phyloP scores from a whole-genome alignment of 208 protist species.

The Leishmania guyanensis region DNA sequence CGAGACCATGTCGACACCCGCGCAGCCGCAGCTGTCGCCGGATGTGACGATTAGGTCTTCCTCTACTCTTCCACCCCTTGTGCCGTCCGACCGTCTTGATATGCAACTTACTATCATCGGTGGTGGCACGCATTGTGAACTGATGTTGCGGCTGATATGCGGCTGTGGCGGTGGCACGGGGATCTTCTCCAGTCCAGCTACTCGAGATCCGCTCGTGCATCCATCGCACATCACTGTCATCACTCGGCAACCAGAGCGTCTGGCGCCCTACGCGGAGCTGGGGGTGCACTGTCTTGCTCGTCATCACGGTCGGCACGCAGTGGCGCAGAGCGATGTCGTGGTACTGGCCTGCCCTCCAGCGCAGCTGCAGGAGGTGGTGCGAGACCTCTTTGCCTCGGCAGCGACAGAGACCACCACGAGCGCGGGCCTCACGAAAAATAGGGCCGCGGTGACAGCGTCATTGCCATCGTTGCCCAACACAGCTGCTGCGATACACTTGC shows the following conservation, averaged over 20 bases:
- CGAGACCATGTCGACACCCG: neutral
- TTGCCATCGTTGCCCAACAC: neutral
- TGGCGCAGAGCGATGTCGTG: slow-evolving; percentile 51
- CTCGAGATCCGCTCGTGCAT: slow-evolving; percentile 46
- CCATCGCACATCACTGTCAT: slow-evolving; percentile 77
- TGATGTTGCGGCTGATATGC: slow-evolving; percentile 17
- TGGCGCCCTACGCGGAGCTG: slow-evolving; percentile 40
- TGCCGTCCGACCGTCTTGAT: slow-evolving; percentile 47
- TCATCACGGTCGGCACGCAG: slow-evolving; percentile 47
- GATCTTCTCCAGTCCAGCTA: neutral
- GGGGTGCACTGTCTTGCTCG: slow-evolving; percentile 61
- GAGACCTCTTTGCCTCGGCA: slow-evolving; percentile 34
- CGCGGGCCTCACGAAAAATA: neutral
- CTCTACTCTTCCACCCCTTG: slow-evolving; percentile 18
- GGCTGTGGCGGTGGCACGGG: neutral
- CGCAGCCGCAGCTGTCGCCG: no score
- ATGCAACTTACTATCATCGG: slow-evolving; percentile 62
- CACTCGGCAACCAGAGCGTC: slow-evolving; percentile 61
- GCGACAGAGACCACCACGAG: slow-evolving; percentile 9
- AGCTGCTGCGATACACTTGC: neutral
- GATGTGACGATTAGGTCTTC: slow-evolving; percentile 1
- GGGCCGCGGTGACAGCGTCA: neutral
- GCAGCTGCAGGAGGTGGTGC: slow-evolving; percentile 59
- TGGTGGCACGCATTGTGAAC: slow-evolving; percentile 57
- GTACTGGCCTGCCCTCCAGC: slow-evolving; percentile 64